phyloP scores from a whole-genome alignment of 371 early-diverging fungal genomes.

The Mucor saturninus region DNA sequence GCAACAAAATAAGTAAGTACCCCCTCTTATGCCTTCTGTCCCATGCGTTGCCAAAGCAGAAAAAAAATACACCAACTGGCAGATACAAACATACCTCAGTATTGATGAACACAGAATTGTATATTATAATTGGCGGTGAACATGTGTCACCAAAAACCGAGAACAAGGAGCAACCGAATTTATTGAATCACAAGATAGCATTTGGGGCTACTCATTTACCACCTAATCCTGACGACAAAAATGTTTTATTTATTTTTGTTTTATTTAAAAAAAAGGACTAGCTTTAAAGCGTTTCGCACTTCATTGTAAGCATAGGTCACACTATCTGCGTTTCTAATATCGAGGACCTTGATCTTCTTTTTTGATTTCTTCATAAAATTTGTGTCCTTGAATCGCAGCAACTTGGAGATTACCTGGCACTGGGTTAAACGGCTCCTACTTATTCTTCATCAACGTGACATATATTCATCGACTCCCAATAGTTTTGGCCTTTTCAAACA shows the following conservation, averaged over 20 bases:
- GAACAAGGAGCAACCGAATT: neutral
- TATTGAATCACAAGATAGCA: conserved; percentile 5
- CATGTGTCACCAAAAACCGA: neutral
- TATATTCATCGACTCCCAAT: conserved; percentile 8
- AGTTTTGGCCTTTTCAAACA: conserved; percentile 7
- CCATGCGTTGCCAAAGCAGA: neutral
- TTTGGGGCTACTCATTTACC: conserved; percentile 13
- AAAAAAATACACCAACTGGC: neutral
- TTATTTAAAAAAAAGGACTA: no score
- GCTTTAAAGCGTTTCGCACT: no score
- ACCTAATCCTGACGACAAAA: neutral
- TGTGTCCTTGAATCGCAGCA: neutral
- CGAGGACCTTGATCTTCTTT: no score
- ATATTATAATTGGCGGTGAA: conserved; percentile 18
- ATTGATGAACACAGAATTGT: neutral
- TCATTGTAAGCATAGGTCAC: no score
- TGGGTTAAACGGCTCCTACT: no score
- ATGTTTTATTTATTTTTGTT: no score
- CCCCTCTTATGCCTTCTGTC: neutral
- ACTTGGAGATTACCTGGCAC: neutral
- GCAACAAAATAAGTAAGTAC: neutral
- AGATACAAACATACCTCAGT: conserved; percentile 27
- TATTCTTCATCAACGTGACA: neutral
- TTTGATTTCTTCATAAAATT: no score
- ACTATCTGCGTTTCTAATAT: no score